Conservation (phyloP, 768 basidiomycete genomes). For the Candolleomyces eurysporus region DNA sequence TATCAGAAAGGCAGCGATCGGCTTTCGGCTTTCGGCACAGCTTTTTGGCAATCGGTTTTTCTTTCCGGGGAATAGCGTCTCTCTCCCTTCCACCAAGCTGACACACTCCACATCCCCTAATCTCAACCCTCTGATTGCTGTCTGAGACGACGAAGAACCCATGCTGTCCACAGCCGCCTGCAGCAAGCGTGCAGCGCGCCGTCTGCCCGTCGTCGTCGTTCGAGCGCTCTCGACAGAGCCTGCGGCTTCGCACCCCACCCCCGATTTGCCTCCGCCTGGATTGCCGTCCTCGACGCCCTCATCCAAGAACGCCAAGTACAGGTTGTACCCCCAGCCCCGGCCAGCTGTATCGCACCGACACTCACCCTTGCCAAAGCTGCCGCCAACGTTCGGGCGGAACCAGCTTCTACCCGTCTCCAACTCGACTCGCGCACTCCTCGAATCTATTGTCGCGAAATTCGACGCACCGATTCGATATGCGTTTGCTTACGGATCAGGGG, state of each 20-base stretch:
- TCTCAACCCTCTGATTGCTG: background rate
- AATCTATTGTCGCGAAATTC: slow-evolving; percentile 76
- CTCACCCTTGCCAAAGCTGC: slow-evolving; percentile 50
- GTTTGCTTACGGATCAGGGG: slow-evolving; percentile 95
- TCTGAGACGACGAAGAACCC: background rate
- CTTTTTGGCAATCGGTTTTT: too few relatives aligned
- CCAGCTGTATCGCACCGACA: slow-evolving; percentile 38
- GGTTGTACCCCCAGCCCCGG: slow-evolving; percentile 47
- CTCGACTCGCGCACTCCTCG: slow-evolving; percentile 76
- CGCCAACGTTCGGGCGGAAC: slow-evolving; percentile 74
- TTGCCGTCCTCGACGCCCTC: slow-evolving; percentile 8
- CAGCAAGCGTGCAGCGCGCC: background rate
- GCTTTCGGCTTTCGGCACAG: too few relatives aligned
- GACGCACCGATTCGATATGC: slow-evolving; percentile 94
- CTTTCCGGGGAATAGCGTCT: too few relatives aligned
- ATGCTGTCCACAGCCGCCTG: background rate
- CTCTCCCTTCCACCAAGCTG: too few relatives aligned
- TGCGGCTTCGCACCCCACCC: slow-evolving; percentile 1
- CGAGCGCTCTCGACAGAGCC: slow-evolving; percentile 13
- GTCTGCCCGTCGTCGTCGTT: background rate
- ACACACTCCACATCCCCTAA: background rate
- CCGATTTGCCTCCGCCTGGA: slow-evolving; percentile 9
- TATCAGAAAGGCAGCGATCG: too few relatives aligned
- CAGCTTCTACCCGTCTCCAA: slow-evolving; percentile 79
- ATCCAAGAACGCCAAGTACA: slow-evolving; percentile 26